Evolutionary conservation across 805 yeast species (phyloP), one percentile per base, ranked within the genome.

Genomic region (Kuraishia floccosa): DNA sequence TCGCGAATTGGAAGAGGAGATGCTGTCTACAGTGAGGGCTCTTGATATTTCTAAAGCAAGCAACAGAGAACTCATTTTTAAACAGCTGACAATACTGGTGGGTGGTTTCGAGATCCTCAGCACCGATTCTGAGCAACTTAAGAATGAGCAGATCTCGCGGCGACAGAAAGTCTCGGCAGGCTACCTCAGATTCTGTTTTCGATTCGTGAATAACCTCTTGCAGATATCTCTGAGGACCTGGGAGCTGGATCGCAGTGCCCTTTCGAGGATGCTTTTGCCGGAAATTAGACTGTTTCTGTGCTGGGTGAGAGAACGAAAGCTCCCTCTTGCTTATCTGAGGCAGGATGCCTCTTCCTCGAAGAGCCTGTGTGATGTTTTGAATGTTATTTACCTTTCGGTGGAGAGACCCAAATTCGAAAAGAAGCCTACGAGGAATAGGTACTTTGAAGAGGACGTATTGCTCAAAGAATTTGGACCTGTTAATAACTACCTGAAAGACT

Each of bases 361-460:
- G 25, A 26, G 20, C 17, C 24, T 34, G 16, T 24, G 34, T 17
- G 17, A 17, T 7, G 22, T 30, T 7, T 23, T 23, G 17, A 30
- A 30, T 14, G 15, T 30, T 17, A 20, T 12, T 14, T 26, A 16
- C 20, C 17, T 30, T 5, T 21, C 22, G 15, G 20, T 11, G 5
- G 21, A 29, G 21, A 26, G 33, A 18, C 11, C 26, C 13, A 36
- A 37, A 9, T 33, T 42, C 30, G 27, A 33, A 28, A 5, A 33
- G 27, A 34, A 60, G 30, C 79, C 80, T 11, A 39, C 46, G 6
- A 61, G 89, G 48, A 42, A 48, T 2, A 67, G 72, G 34, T 68
- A 66, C 32, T 79, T 77, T 44, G 52, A 58, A 27, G 89, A 81
- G 43, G 91, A 80, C 52, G 72, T 77, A 10, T 51, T 60, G 15